A percentile compares a stretch with the other conserved stretches of the same genome.
Conservation (phyloP, 805 yeast genomes). For the Geotrichum ghanense region DNA sequence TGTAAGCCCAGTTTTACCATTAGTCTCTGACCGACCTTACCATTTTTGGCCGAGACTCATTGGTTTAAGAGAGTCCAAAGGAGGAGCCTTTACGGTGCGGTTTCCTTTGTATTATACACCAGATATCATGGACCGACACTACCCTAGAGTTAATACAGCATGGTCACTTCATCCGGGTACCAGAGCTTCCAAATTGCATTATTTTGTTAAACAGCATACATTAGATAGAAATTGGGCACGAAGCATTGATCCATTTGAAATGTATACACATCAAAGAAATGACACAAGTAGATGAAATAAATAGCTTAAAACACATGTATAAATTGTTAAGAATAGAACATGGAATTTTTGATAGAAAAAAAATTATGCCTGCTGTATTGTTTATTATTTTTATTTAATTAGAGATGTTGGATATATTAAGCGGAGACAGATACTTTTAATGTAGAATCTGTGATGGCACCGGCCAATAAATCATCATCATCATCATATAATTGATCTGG, state of each 20-base stretch:
- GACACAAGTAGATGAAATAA: no score
- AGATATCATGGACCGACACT: background rate
- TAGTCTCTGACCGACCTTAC: background rate
- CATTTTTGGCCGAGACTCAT: background rate
- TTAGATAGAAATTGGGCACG: slow-evolving; percentile 1
- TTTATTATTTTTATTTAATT: no score
- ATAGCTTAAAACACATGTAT: no score
- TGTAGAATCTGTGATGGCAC: slow-evolving; percentile 8
- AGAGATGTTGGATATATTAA: no score
- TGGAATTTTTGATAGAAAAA: no score
- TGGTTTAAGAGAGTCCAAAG: background rate
- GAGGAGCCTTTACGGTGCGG: background rate
- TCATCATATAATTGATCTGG: slow-evolving; percentile 14
- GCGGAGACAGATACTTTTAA: background rate
- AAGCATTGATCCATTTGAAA: slow-evolving; percentile 1
- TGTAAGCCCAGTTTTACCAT: background rate
- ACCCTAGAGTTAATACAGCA: background rate
- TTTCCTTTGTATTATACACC: background rate
- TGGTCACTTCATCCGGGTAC: background rate
- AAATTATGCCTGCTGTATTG: no score
- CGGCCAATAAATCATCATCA: slow-evolving; percentile 18
- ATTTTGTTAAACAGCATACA: background rate
- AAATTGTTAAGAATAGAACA: no score
- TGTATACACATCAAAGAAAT: background rate
- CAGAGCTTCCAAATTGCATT: background rate